phyloP scores from a whole-genome alignment of 1,139 yeast genomes.

The Hanseniaspora sp. region DNA sequence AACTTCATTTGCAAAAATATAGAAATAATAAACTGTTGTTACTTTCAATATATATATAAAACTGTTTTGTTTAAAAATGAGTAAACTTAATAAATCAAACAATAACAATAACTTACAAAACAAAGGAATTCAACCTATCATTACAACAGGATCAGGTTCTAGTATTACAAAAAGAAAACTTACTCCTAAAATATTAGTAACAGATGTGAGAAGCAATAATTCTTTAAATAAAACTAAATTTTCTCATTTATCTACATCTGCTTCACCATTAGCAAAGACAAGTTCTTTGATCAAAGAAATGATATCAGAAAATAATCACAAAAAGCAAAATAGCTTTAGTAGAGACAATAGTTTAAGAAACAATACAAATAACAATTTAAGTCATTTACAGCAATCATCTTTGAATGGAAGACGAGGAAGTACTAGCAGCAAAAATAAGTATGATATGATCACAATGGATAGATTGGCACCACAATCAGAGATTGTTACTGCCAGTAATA shows the following conservation, averaged over 20 bases:
- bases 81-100: no score
- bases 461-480: constrained; percentile 12
- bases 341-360: neutral
- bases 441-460: constrained; percentile 15
- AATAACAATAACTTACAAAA: no score
- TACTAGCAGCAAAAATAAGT: neutral
- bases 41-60: no score
- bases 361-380: neutral
- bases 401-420: neutral
- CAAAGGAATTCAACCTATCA: neutral
- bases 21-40: no score
- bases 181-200: constrained; percentile 2
- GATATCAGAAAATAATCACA: constrained; percentile 9
- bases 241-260: neutral
- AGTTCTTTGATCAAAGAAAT: constrained; percentile 11
- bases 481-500: constrained; percentile 8
- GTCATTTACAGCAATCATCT: neutral
- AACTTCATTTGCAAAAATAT: no score
- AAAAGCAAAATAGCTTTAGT: neutral
- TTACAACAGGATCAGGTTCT: neutral
- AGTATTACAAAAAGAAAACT: constrained; percentile 1
- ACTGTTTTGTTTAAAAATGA: no score
- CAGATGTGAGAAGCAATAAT: constrained; percentile 6
- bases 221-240: neutral
- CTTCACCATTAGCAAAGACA: neutral